Conservation (phyloP, 73 alveolate genomes). For the Paramecium sonneborni region DNA sequence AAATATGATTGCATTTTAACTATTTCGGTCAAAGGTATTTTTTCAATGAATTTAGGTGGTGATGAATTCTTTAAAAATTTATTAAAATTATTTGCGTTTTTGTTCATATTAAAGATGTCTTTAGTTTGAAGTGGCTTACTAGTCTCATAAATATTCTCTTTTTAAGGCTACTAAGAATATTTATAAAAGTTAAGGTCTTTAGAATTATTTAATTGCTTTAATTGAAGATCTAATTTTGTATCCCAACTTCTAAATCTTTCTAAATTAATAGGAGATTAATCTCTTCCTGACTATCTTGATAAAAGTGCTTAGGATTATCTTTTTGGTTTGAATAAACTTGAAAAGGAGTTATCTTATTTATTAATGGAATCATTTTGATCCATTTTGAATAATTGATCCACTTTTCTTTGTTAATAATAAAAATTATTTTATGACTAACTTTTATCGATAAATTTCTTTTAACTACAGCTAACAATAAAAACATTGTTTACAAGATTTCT, state of each 20-base stretch:
- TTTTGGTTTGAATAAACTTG: background rate
- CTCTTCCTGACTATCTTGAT: background rate
- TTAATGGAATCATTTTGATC: background rate
- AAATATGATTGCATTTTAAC: slow-evolving; percentile 34
- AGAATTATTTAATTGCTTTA: background rate
- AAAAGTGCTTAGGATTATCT: background rate
- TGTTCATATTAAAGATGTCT: background rate
- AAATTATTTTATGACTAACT: background rate
- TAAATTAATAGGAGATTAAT: slow-evolving; percentile 19
- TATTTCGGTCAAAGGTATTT: slow-evolving; percentile 24
- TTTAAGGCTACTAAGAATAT: background rate
- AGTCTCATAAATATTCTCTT: background rate
- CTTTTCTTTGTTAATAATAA: slow-evolving; percentile 31
- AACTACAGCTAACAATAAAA: background rate
- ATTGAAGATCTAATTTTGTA: background rate
- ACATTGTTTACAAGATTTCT: background rate
- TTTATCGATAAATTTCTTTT: background rate
- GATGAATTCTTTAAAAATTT: slow-evolving; percentile 2
- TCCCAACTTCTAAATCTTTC: slow-evolving; percentile 58
- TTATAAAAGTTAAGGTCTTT: background rate
- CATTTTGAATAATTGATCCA: background rate
- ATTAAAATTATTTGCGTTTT: background rate
- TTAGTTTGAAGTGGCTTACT: background rate
- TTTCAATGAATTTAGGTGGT: slow-evolving; percentile 22
- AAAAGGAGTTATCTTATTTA: background rate